Evolutionary conservation across 2,329 filamentous ascomycete genomes (phyloP).

Genomic region (Conoideocrella luteorostrata): DNA sequence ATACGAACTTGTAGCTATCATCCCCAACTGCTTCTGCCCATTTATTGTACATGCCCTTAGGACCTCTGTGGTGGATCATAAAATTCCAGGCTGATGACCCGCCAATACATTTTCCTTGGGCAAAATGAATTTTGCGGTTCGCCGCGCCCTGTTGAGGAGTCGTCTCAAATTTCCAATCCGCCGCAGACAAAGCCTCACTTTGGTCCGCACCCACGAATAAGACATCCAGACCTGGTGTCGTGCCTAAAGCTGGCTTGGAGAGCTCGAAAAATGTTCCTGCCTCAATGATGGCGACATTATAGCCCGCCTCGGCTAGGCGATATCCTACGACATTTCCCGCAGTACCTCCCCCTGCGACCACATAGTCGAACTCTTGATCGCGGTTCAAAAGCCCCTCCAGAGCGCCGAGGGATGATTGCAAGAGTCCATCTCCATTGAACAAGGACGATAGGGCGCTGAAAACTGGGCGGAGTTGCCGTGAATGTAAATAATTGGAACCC

Average conservation of each 20-base stretch:
- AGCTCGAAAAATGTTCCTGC: slow-evolving; percentile 29
- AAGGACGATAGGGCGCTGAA: background rate
- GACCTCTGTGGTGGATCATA: slow-evolving; percentile 26
- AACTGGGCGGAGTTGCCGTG: background rate
- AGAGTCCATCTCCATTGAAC: background rate
- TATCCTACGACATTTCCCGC: slow-evolving; percentile 28
- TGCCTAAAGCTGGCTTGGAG: slow-evolving; percentile 19
- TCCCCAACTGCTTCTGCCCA: slow-evolving; percentile 23
- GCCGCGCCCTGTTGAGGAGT: slow-evolving; percentile 16
- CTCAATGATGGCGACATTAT: slow-evolving; percentile 31
- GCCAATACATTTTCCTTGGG: slow-evolving; percentile 31
- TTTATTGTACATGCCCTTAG: slow-evolving; percentile 21
- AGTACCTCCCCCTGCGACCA: slow-evolving; percentile 32
- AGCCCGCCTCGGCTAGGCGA: slow-evolving; percentile 24
- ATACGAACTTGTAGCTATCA: slow-evolving; percentile 18
- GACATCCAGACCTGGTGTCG: slow-evolving; percentile 18
- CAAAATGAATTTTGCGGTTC: slow-evolving; percentile 26
- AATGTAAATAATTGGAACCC: background rate
- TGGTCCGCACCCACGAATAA: slow-evolving; percentile 15
- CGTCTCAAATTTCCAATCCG: slow-evolving; percentile 25
- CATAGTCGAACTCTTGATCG: slow-evolving; percentile 15
- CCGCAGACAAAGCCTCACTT: slow-evolving; percentile 14
- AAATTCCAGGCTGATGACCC: slow-evolving; percentile 32
- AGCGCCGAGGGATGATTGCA: background rate
- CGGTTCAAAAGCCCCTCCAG: background rate